Evolutionary conservation across 495 filamentous ascomycete genomes (phyloP), one percentile per base, ranked within the genome.

Genomic region (Podospora didyma): DNA sequence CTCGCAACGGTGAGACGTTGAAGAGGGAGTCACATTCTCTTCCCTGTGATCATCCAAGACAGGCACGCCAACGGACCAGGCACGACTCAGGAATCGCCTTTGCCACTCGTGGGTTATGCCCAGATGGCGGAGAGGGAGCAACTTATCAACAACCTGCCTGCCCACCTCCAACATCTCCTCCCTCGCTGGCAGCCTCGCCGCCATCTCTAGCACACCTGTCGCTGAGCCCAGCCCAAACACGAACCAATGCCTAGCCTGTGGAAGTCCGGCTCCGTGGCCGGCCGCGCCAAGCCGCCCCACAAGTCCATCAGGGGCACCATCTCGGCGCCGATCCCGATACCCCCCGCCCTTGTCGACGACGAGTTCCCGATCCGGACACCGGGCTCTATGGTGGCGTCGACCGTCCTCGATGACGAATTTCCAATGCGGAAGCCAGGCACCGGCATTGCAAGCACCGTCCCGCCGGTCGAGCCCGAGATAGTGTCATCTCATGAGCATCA

Each of bases 301-400:
- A 70, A 69, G 54, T 71, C 70, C 11, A 73, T 81, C 47, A 73
- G 78, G 41, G 77, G 77, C 28, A 79, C 75, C 64, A 82, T 81
- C 41, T 81, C 77, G 17, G 73, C 68, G 20, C 80, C 80, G 59
- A 79, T 80, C 34, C 73, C 75, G 20, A 76, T 79, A n/a, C 64
- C 60, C 24, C 56, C 42, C 50, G 17, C 44, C 5, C 35, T 71
- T 7, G 65, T 23, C 49, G 75, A 79, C 51, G 76, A 79, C 35
- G 79, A 80, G 41, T 79, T 81, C 55, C 72, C 78, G 0, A 76
- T 76, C 11, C 68, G 75, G 35, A 70, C 65, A 12, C 69, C 69
- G 1, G 74, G 70, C 1, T 58, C 74, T 0, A 60, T 58, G 28
- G 73, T 70, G 11, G 63, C 68, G 3, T 55, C 60, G 21, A 62